Evolutionary conservation across 306 rosid genomes (phyloP).

Genomic region (Fragaria nilgerrensis): DNA sequence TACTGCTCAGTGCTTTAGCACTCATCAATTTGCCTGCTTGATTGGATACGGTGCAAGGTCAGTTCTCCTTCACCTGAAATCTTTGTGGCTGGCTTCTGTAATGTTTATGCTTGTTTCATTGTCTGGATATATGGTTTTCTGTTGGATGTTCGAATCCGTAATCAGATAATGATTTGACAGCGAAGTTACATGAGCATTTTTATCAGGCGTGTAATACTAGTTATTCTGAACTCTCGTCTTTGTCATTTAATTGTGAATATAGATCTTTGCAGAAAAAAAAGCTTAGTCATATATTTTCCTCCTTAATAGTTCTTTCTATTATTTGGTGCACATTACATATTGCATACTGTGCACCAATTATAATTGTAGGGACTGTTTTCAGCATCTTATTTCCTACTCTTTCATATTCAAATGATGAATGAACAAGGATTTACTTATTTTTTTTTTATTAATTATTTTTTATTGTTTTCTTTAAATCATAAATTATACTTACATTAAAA

Average conservation of each 20-base stretch:
- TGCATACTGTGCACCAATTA: not conserved
- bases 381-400: not conserved
- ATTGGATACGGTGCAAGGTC: constrained; percentile 99
- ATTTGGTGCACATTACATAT: not conserved
- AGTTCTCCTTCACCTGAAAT: constrained; percentile 22
- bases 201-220: not conserved
- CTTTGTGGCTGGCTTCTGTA: constrained; percentile 2
- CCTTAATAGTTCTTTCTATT: not conserved
- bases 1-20: constrained; percentile 98
- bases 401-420: not conserved
- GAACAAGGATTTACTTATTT: not conserved
- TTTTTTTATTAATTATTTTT: not conserved
- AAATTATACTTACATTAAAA: not conserved
- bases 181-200: not conserved
- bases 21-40: constrained; percentile 98
- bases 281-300: too few relatives aligned
- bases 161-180: not conserved
- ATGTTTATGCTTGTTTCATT: not conserved
- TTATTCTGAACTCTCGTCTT: not conserved
- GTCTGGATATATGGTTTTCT: not conserved
- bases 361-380: not conserved
- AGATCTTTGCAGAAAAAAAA: not conserved
- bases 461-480: not conserved
- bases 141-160: not conserved
- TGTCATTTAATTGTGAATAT: not conserved